phyloP scores from a whole-genome alignment of 352 stramenopile species.

The Elongisporangium undulatum region DNA sequence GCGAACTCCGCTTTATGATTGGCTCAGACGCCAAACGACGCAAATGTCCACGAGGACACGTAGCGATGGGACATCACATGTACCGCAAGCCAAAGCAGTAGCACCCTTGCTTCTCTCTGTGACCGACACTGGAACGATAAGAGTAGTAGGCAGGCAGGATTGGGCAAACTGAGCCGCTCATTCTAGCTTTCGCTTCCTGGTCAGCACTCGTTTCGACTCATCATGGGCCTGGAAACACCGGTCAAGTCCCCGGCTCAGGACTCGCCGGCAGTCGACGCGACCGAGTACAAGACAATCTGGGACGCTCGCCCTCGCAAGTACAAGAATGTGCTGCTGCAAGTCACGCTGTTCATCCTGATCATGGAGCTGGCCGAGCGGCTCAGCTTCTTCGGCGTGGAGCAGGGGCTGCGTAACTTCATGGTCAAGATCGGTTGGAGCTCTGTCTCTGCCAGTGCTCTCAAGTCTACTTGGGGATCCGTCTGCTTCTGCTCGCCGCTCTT shows the following conservation, averaged over 20 bases:
- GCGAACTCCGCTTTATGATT: no score
- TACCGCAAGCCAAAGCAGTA: no score
- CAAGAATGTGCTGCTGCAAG: slow-evolving; percentile 54
- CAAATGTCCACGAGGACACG: no score
- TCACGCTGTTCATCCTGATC: slow-evolving; percentile 56
- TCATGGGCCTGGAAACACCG: slow-evolving; percentile 5
- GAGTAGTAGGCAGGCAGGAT: no score
- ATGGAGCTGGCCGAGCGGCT: slow-evolving; percentile 65
- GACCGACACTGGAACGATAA: no score
- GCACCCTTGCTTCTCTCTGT: no score
- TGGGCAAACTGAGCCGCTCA: no score
- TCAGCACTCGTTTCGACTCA: no score
- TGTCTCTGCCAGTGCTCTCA: slow-evolving; percentile 48
- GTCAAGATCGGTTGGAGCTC: slow-evolving; percentile 51
- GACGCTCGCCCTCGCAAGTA: slow-evolving; percentile 47
- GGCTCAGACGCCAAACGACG: no score
- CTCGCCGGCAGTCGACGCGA: slow-evolving; percentile 15
- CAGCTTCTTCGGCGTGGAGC: no score
- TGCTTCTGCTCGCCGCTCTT: slow-evolving; percentile 58
- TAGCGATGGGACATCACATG: no score
- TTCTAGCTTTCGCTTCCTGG: no score
- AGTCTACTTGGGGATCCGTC: slow-evolving; percentile 62
- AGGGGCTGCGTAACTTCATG: slow-evolving; percentile 10
- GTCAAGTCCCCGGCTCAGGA: slow-evolving; percentile 18
- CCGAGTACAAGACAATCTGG: slow-evolving; percentile 26